phyloP scores from a whole-genome alignment of 352 stramenopile species.

The Pythium folliculosum region DNA sequence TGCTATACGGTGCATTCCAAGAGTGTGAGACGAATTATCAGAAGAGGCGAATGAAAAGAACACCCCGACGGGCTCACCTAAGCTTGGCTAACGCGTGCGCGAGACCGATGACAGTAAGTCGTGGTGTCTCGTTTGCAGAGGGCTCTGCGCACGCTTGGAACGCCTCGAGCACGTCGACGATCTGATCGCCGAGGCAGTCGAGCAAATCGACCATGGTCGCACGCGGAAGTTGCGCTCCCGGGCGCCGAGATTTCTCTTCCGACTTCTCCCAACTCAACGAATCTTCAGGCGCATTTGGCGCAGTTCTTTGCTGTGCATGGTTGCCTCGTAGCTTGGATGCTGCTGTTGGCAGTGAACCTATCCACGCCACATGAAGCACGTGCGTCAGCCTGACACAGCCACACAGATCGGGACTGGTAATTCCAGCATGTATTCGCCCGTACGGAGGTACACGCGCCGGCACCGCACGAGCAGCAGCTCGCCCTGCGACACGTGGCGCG shows the following conservation, averaged over 20 bases:
- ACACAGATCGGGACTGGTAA: no score
- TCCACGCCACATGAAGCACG: not conserved
- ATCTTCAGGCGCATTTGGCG: no score
- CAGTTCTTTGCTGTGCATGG: not conserved
- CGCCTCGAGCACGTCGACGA: constrained; percentile 53
- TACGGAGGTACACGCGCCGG: constrained; percentile 35
- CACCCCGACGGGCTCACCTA: no score
- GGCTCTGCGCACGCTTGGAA: constrained; percentile 46
- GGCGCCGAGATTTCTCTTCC: not conserved
- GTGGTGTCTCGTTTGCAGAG: constrained; percentile 18
- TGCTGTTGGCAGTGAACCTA: not conserved
- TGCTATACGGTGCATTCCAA: not conserved
- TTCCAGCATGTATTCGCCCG: not conserved
- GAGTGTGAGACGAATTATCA: not conserved
- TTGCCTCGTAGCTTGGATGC: not conserved
- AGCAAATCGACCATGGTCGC: constrained; percentile 57
- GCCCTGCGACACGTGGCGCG: constrained; percentile 42
- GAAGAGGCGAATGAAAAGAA: no score
- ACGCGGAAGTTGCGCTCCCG: constrained; percentile 16
- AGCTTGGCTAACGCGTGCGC: constrained; percentile 46
- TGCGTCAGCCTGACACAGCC: not conserved
- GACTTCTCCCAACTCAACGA: not conserved
- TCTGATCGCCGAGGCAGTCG: constrained; percentile 62
- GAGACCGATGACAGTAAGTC: constrained; percentile 52
- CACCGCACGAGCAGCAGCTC: constrained; percentile 61